Conservation (phyloP, 2,329 filamentous ascomycete genomes). For the Cordyceps militaris region DNA sequence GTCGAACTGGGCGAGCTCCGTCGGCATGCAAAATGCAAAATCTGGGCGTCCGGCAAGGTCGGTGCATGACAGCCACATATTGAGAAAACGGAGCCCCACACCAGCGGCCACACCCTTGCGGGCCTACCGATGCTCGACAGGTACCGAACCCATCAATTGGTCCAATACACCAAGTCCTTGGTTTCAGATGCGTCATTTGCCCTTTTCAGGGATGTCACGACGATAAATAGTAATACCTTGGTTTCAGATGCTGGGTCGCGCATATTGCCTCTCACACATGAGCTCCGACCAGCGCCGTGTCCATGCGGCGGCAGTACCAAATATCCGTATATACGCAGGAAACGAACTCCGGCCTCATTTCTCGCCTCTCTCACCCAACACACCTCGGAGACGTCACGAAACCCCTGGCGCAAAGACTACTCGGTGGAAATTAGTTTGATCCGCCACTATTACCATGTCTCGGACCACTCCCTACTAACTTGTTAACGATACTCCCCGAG, state of each 20-base stretch:
- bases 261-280: background rate
- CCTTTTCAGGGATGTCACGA: no score
- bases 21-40: background rate
- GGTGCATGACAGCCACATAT: background rate
- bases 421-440: background rate
- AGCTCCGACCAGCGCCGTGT: background rate
- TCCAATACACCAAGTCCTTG: background rate
- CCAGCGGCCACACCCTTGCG: constrained; percentile 9
- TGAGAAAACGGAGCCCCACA: constrained; percentile 5
- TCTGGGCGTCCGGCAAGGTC: background rate
- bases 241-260: constrained; percentile 7
- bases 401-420: background rate
- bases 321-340: no score
- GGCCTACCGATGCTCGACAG: constrained; percentile 2
- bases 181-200: constrained; percentile 1
- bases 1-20: background rate
- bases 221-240: no score
- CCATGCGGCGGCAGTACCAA: background rate
- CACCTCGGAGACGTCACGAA: background rate
- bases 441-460: background rate
- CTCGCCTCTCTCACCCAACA: background rate
- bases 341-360: background rate
- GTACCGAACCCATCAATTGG: constrained; percentile 7
- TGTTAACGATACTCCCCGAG: background rate
- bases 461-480: background rate